Base-by-base conservation (phyloP, 352 stramenopile species). In the Halophytophthora batemanensis region DNA sequence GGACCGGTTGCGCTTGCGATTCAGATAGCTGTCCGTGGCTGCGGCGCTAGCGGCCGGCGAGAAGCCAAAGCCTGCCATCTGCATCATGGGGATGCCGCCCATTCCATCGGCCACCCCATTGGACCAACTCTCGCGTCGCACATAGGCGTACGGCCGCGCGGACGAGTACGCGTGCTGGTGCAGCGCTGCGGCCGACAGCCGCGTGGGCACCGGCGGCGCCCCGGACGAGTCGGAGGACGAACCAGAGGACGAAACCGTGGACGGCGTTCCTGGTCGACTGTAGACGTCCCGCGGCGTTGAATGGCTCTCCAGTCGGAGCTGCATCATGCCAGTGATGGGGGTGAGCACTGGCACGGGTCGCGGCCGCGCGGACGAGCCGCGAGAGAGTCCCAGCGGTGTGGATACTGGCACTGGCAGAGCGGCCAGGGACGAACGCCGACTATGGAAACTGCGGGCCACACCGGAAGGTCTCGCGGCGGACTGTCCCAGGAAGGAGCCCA, bases 261-360 rank as follows among this genome's bases (percentile, higher is more conserved):
- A 72, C n/a, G 53, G 50, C 2, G 59, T 65, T 11, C 59, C 49
- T 3, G 61, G 63, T 22, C 45, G 62, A 15, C 44, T 33, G 14
- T 66, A 61, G n/a, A 60, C 55, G 5, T 40, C 57, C 12, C 61
- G 18, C 43, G 52, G 64, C 12, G 62, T 59, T 36, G 64, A 70
- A 12, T 64, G 73, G 18, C 49, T 85, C 45, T 80, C 71, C 18
- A 90, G 63, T 18, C 71, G 69, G 25, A 90, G 64, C 48, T 86
- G 71, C 76, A 87, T 90, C 76, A 90, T 87, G 36, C 77, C 76
- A 13, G 73, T 72, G 40, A 90, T 85, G 4, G 78, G 78, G 7
- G 78, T 90, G 21, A 80, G 73, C 36, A 82, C 65, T 2, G 69
- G 57, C 17, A 70, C 60, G 36, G 56, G 44, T 44, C 62, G 41